Evolutionary conservation across 2,329 filamentous ascomycete species (phyloP), one percentile per base, ranked within the genome.

Genomic region (Neofusicoccum sp.): DNA sequence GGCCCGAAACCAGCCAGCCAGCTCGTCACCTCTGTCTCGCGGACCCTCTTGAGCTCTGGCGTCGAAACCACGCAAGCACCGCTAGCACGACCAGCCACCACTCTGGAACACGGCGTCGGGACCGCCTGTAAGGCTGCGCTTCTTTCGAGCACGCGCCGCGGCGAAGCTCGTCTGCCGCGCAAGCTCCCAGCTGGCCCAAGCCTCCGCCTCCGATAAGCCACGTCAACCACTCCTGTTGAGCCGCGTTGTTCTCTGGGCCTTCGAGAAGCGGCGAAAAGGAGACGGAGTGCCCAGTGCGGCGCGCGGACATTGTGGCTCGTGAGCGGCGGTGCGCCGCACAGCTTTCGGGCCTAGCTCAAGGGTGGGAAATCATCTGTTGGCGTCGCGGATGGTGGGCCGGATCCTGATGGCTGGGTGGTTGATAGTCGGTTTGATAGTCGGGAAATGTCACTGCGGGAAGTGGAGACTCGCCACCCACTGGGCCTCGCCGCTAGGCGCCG

Each of bases 41-140:
- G 34, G 31, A 33, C 49, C 34, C 41, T 44, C 41, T 36, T 39
- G 54, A 39, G 39, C 16, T 58, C 54, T 58, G 31, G 48, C 48
- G 16, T 58, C 52, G 29, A 33, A 36, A 44, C 39, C 22, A 33
- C 29, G 54, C 54, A 58, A 6, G 28, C 22, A 56, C 52, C 52
- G 34, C 52, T 41, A 45, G 14, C 54, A 45, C 41, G 29, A 34
- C 54, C 41, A 29, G 29, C 54, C 54, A 7, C 41, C 54, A 33
- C 7, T 22, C 54, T 58, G 39, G 54, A 58, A 45, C 54, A 44
- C 39, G 39, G 54, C 54, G 54, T 58, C 31, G 54, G 41, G 39
- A 58, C 29, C 54, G 41, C n/a, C n/a, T 34, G 39, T 60, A 60
- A 60, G 56, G 56, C 56, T 60, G 56, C 45, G 56, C 56, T 31